A percentile compares a stretch with the other conserved stretches of the same genome.
Evolutionary conservation across 768 basidiomycete genomes (phyloP).

Genomic region (Ramaria sp.): DNA sequence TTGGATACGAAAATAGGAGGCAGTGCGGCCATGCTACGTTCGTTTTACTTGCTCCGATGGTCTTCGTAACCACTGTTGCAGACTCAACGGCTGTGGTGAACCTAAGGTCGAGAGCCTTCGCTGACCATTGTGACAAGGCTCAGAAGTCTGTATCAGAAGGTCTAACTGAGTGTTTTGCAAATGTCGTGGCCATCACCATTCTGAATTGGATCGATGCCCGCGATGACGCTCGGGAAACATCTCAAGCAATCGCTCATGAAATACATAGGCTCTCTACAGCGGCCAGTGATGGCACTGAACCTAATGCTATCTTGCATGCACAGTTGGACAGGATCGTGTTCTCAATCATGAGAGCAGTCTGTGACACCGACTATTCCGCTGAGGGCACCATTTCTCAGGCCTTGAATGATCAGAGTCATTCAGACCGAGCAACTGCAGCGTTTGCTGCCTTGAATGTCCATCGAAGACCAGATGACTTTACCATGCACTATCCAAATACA

Average conservation of each 20-base stretch:
- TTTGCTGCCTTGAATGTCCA: slow-evolving; percentile 46
- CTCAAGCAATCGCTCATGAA: slow-evolving; percentile 10
- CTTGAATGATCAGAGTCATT: slow-evolving; percentile 28
- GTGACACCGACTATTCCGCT: slow-evolving; percentile 53
- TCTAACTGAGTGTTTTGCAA: slow-evolving; percentile 52
- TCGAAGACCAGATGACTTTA: slow-evolving; percentile 37
- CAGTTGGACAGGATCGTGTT: slow-evolving; percentile 48
- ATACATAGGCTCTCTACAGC: slow-evolving; percentile 25
- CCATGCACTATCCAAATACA: slow-evolving; percentile 52
- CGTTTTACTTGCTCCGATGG: slow-evolving; percentile 50
- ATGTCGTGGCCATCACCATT: slow-evolving; percentile 55
- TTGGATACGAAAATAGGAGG: slow-evolving; percentile 64
- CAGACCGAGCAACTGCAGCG: slow-evolving; percentile 27
- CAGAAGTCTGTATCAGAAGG: slow-evolving; percentile 41
- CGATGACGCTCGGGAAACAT: not conserved
- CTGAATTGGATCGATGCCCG: slow-evolving; percentile 33
- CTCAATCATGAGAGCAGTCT: slow-evolving; percentile 50
- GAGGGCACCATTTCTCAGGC: slow-evolving; percentile 38
- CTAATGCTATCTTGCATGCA: slow-evolving; percentile 18
- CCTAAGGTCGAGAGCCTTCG: slow-evolving; percentile 29
- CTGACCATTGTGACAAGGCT: slow-evolving; percentile 50
- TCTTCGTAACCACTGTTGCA: slow-evolving; percentile 31
- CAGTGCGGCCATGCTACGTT: slow-evolving; percentile 63
- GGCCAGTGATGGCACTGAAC: not conserved
- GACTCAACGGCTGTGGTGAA: slow-evolving; percentile 25